Evolutionary conservation across 495 filamentous ascomycete species (phyloP).

Genomic region (Aspergillus panamensis): DNA sequence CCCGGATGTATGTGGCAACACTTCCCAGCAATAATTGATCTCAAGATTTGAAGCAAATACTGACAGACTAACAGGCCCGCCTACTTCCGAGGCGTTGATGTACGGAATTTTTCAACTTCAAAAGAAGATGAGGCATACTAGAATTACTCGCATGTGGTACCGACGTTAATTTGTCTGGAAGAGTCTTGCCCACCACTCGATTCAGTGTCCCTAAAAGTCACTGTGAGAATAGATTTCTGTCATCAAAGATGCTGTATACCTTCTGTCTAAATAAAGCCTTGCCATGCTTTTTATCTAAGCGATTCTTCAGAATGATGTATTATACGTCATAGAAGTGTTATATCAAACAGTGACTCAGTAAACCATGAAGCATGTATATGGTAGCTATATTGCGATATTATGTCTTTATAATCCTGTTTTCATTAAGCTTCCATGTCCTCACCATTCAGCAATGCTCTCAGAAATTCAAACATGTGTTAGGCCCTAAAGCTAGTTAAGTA

Average conservation of each 20-base stretch:
- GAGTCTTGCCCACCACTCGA: neutral
- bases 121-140: conserved; percentile 87
- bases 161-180: conserved; percentile 31
- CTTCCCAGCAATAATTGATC: neutral
- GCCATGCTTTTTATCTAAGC: neutral
- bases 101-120: conserved; percentile 92
- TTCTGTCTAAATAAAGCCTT: neutral
- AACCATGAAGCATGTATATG: neutral
- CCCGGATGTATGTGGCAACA: conserved; percentile 62
- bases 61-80: conserved; percentile 53
- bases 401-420: no score
- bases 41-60: conserved; percentile 8
- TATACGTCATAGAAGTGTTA: neutral
- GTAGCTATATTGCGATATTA: no score
- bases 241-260: conserved; percentile 10
- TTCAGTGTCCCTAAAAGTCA: neutral
- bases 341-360: neutral
- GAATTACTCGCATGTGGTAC: conserved; percentile 53
- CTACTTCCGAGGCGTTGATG: conserved; percentile 89
- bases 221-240: conserved; percentile 14
- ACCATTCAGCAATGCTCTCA: no score
- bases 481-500: no score
- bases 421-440: no score
- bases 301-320: neutral
- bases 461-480: no score